phyloP scores from a whole-genome alignment of 2,329 filamentous ascomycete species.

The Polytolypa hystricis region DNA sequence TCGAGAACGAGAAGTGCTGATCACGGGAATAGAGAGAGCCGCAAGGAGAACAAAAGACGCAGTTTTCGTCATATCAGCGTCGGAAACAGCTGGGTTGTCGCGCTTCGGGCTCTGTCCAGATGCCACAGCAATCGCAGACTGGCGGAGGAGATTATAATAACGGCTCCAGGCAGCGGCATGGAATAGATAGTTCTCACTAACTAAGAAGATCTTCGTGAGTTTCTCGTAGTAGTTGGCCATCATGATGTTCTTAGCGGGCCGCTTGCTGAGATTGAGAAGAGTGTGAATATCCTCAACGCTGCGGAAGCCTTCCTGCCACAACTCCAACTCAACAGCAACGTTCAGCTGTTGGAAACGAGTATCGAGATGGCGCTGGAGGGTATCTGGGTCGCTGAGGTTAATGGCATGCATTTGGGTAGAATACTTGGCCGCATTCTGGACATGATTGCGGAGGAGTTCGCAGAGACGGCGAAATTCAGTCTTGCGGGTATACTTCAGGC shows the following conservation, averaged over 20 bases:
- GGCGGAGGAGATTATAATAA: constrained; percentile 92
- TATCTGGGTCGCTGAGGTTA: constrained; percentile 95
- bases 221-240: constrained; percentile 99
- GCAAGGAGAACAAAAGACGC: constrained; percentile 93
- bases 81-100: constrained; percentile 81
- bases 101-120: constrained; percentile 82
- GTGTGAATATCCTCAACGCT: constrained; percentile 99
- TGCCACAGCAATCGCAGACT: constrained; percentile 73
- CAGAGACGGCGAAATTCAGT: constrained; percentile 98
- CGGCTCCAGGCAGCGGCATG: constrained; percentile 95
- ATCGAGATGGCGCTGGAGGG: constrained; percentile 90
- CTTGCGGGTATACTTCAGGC: constrained; percentile 95
- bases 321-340: constrained; percentile 90
- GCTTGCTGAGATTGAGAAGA: constrained; percentile 92
- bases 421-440: constrained; percentile 98
- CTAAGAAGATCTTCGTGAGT: constrained; percentile 93
- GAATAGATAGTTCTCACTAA: constrained; percentile 99
- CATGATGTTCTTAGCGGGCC: constrained; percentile 96
- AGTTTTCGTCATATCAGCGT: constrained; percentile 84
- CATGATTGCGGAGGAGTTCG: constrained; percentile 94
- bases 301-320: constrained; percentile 99
- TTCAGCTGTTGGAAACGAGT: constrained; percentile 98
- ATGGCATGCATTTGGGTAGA: constrained; percentile 98
- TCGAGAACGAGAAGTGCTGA: constrained; percentile 92
- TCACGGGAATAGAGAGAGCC: constrained; percentile 94